These are phyloP conservation scores for Barnettozyma botsteinii DNA, from an alignment of 805 yeast species.

Conservation along the genomic window DNA sequence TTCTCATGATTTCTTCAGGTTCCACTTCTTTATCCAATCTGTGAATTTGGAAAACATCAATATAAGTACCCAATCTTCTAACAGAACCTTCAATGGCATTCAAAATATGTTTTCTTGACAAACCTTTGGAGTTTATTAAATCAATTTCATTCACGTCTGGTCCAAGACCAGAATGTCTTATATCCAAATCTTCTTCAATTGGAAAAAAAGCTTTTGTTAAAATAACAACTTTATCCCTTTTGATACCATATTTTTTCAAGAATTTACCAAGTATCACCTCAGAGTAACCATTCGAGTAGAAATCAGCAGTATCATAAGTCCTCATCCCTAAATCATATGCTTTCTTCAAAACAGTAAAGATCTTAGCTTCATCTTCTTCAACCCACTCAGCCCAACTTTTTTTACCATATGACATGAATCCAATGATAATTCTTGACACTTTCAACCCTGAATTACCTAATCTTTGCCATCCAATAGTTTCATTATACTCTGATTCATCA, in stretches of 20 bases:
- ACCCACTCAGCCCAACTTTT: conserved; percentile 38
- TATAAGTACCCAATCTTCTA: conserved; percentile 45
- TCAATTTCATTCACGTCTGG: conserved; percentile 13
- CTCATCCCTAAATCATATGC: conserved; percentile 41
- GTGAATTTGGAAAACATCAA: conserved; percentile 55
- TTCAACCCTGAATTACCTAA: conserved; percentile 43
- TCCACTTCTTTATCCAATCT: conserved; percentile 44
- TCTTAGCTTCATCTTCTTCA: conserved; percentile 39
- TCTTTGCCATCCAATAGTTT: conserved; percentile 16
- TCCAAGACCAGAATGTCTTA: conserved; percentile 9
- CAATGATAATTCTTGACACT: conserved; percentile 43
- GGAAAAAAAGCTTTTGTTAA: conserved; percentile 34
- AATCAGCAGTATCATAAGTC: conserved; percentile 46
- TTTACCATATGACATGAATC: conserved; percentile 42
- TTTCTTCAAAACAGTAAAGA: conserved; percentile 37
- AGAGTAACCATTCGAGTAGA: conserved; percentile 41
- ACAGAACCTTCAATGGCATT: conserved; percentile 37
- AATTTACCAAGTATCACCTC: conserved; percentile 48
- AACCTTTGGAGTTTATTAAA: conserved; percentile 34
- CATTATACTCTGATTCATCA: too few species aligned
- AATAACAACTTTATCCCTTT: conserved; percentile 48
- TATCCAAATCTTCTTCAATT: conserved; percentile 9
- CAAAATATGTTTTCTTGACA: conserved; percentile 42
- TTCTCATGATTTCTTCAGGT: conserved; percentile 45
- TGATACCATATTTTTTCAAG: conserved; percentile 42